Evolutionary conservation across 2,329 filamentous ascomycete species (phyloP).

Genomic region (Aspergillus novoparasiticus): DNA sequence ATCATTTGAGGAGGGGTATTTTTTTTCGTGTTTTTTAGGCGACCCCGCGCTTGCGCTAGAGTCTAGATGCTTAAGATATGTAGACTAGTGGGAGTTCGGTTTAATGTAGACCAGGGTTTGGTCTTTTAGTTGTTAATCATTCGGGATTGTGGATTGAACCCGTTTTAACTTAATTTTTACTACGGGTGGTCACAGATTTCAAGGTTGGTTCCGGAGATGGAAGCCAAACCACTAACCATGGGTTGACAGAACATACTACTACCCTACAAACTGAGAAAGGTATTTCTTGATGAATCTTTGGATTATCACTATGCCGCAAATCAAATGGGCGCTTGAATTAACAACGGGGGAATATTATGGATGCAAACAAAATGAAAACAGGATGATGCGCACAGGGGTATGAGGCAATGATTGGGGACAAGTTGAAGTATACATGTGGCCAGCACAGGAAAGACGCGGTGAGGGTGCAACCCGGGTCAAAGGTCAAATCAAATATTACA

Average conservation of each 20-base stretch:
- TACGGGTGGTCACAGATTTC: not conserved
- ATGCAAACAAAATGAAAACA: conserved; percentile 31
- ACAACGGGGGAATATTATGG: conserved; percentile 22
- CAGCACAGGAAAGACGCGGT: conserved; percentile 38
- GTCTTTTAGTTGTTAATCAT: not conserved
- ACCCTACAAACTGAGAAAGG: not conserved
- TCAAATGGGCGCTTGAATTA: conserved; percentile 17
- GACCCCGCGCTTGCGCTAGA: not conserved
- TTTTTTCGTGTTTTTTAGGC: not conserved
- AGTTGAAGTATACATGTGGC: conserved; percentile 46
- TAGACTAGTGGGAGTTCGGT: not conserved
- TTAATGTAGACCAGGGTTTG: not conserved
- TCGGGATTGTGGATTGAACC: not conserved
- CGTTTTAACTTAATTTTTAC: not conserved
- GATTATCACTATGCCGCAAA: conserved; percentile 23
- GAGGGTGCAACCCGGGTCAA: conserved; percentile 22
- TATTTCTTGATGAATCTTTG: conserved; percentile 9
- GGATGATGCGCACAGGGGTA: conserved; percentile 35
- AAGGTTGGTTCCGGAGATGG: not conserved
- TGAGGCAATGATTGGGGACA: conserved; percentile 33
- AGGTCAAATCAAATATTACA: conserved; percentile 35
- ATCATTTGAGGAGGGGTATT: not conserved
- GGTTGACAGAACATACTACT: not conserved
- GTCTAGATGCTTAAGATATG: not conserved
- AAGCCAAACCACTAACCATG: not conserved